Percentiles rank a stretch among this genome's conserved stretches.
These are phyloP conservation scores for Spinacia oleracea DNA, from an alignment of 179 eudicot genomes.

Conservation along the genomic window DNA sequence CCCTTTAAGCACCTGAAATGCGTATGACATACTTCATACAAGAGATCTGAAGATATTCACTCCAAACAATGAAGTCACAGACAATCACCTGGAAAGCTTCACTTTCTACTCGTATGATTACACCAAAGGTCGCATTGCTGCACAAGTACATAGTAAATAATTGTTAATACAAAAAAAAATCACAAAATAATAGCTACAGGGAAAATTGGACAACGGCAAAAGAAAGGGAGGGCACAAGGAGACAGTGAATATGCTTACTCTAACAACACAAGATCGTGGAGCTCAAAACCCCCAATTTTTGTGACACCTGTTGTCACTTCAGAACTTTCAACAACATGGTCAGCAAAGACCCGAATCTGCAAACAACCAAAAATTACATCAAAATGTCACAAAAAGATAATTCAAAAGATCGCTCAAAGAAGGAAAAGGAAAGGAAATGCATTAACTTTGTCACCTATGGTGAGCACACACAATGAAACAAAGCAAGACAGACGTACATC, in stretches of 20 bases:
- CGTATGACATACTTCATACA: conserved; percentile 13
- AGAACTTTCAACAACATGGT: conserved; percentile 97
- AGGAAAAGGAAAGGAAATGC: neutral
- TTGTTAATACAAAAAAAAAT: neutral
- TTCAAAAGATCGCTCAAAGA: neutral
- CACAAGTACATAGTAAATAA: conserved; percentile 25
- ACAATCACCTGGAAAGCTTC: conserved; percentile 92
- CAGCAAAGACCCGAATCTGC: conserved; percentile 93
- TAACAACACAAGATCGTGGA: conserved; percentile 89
- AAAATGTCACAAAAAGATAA: neutral
- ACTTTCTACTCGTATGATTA: conserved; percentile 93
- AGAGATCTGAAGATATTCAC: conserved; percentile 8
- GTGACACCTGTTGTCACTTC: conserved; percentile 96
- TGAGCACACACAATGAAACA: neutral
- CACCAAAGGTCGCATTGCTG: conserved; percentile 88
- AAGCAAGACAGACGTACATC: conserved; percentile 48
- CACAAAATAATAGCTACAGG: neutral
- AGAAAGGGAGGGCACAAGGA: neutral
- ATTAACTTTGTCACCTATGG: neutral
- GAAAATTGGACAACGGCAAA: conserved; percentile 1
- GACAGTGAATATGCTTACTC: conserved; percentile 55
- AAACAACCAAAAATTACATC: conserved; percentile 8
- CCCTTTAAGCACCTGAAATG: conserved; percentile 81
- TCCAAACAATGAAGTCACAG: neutral
- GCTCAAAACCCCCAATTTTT: conserved; percentile 88